phyloP scores from a whole-genome alignment of 1,284 basidiomycete genomes.

The Ceratobasidium sp. region DNA sequence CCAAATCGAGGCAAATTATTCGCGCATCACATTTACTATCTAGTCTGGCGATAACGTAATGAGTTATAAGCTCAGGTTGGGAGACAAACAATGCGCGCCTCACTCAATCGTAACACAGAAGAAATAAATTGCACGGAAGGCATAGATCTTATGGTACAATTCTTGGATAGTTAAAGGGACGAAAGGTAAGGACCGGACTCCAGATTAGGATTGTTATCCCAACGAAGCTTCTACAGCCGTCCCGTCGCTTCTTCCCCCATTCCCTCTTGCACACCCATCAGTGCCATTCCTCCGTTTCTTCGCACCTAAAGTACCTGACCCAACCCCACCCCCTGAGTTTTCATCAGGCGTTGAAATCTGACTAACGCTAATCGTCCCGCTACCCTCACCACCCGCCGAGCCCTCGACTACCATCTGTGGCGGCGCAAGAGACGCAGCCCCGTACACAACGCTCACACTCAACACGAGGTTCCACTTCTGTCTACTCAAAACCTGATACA shows the following conservation, averaged over 20 bases:
- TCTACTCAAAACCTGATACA: slow-evolving; percentile 18
- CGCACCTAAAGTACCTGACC: neutral
- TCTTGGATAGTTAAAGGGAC: too few relatives aligned
- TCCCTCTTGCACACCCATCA: neutral
- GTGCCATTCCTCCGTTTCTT: slow-evolving; percentile 1
- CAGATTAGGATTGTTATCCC: neutral
- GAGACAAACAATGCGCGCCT: too few relatives aligned
- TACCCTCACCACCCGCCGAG: neutral
- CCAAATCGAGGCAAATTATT: too few relatives aligned
- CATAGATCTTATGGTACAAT: too few relatives aligned
- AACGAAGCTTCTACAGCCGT: neutral
- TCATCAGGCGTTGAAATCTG: neutral
- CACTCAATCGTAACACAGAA: too few relatives aligned
- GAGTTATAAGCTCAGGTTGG: too few relatives aligned
- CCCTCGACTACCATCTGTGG: slow-evolving; percentile 29
- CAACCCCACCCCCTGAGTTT: neutral
- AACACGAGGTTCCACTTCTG: slow-evolving; percentile 30
- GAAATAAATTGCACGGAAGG: too few relatives aligned
- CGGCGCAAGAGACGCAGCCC: slow-evolving; percentile 7
- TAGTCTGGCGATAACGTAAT: too few relatives aligned
- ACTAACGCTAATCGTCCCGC: slow-evolving; percentile 3
- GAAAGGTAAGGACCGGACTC: neutral
- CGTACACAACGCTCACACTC: slow-evolving; percentile 23
- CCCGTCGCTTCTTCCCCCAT: slow-evolving; percentile 8
- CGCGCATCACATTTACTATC: too few relatives aligned